These are phyloP conservation scores for Nakazawaea sp. DNA, from an alignment of 805 yeast genomes.

Conservation along the genomic window DNA sequence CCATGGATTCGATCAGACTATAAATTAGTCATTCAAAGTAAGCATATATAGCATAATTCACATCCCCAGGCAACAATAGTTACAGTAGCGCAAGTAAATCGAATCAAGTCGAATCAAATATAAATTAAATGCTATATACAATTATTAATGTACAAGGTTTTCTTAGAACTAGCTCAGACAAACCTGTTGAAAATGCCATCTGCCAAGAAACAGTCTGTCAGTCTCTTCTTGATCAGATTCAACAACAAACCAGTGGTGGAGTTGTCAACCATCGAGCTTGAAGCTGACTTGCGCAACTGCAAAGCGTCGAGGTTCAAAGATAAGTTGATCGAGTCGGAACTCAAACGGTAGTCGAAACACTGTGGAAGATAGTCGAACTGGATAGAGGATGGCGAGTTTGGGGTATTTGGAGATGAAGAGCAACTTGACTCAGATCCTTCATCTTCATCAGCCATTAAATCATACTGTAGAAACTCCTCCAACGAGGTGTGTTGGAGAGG, in stretches of 20 bases:
- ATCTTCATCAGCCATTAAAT: conserved; percentile 5
- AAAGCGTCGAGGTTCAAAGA: conserved; percentile 6
- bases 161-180: background rate
- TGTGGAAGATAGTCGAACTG: conserved; percentile 2
- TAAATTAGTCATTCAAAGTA: no score
- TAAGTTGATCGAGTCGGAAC: background rate
- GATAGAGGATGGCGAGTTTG: background rate
- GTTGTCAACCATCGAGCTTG: background rate
- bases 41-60: no score
- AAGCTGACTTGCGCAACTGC: no score
- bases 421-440: background rate
- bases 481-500: background rate
- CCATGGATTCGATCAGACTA: conserved; percentile 18
- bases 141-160: no score
- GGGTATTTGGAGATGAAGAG: background rate
- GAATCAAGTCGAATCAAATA: no score
- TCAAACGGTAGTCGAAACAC: conserved; percentile 6
- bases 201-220: conserved; percentile 4
- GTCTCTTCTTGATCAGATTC: conserved; percentile 7
- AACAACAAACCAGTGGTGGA: background rate
- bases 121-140: no score
- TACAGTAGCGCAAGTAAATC: no score
- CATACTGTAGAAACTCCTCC: conserved; percentile 9
- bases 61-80: no score
- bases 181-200: conserved; percentile 9